Conservation (phyloP, 192 early-diverging fungal genomes). For the Backusella tuberculispora region DNA sequence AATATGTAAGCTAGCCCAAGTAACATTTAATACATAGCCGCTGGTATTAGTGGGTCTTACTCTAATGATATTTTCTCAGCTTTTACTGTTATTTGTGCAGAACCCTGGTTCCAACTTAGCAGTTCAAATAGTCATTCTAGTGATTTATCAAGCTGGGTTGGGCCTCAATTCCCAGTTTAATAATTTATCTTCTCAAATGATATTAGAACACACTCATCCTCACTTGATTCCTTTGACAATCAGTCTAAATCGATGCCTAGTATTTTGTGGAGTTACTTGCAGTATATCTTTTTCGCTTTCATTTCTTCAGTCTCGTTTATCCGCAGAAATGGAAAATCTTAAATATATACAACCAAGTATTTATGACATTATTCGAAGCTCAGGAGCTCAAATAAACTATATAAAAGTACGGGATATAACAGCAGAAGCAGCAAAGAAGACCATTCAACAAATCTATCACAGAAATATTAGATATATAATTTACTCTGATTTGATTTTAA, state of each 20-base stretch:
- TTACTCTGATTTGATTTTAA: not conserved
- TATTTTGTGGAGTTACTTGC: not conserved
- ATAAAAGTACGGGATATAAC: not conserved
- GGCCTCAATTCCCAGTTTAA: not conserved
- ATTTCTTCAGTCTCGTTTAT: not conserved
- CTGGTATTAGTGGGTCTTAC: not conserved
- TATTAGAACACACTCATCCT: not conserved
- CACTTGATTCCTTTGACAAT: not conserved
- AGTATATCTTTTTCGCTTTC: not conserved
- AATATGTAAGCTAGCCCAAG: no score
- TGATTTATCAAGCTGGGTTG: not conserved
- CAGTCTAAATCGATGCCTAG: not conserved
- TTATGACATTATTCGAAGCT: not conserved
- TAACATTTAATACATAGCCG: no score
- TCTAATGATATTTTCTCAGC: not conserved
- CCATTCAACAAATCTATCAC: not conserved
- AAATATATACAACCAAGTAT: not conserved
- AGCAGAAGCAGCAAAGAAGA: not conserved
- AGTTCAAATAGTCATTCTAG: not conserved
- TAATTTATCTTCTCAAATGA: not conserved
- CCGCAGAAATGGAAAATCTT: not conserved
- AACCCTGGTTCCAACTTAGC: not conserved
- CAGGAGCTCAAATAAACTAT: not conserved
- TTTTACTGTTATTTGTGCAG: not conserved
- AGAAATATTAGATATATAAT: not conserved